A percentile compares a stretch with the other conserved stretches of the same genome.
These are phyloP conservation scores for Amaranthus tricolor DNA, from an alignment of 179 eudicot species.

Conservation along the genomic window DNA sequence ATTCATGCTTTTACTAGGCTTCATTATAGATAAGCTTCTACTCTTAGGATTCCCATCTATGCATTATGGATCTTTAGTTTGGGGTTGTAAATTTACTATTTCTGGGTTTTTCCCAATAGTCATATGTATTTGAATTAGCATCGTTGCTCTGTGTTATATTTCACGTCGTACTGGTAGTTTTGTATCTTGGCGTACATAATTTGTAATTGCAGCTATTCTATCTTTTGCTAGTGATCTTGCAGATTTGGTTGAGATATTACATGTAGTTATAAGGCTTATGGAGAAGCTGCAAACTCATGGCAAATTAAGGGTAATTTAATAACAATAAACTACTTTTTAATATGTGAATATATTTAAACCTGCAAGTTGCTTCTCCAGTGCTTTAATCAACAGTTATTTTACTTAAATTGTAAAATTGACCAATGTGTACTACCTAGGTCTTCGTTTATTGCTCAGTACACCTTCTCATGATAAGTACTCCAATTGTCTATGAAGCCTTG, in stretches of 20 bases:
- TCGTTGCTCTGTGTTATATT: neutral
- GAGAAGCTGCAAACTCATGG: conserved; percentile 92
- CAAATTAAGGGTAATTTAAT: conserved; percentile 65
- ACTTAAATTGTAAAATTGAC: neutral
- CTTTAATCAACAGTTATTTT: neutral
- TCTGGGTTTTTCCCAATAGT: neutral
- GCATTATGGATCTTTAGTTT: neutral
- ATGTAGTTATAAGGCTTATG: conserved; percentile 75
- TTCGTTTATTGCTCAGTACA: neutral
- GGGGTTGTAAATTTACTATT: neutral
- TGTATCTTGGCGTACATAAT: conserved; percentile 1
- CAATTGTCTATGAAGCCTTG: neutral
- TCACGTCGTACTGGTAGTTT: neutral
- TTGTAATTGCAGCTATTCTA: conserved; percentile 23
- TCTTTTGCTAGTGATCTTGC: conserved; percentile 74
- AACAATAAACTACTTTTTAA: conserved; percentile 1
- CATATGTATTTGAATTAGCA: neutral
- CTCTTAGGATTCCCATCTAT: neutral
- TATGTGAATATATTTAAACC: neutral
- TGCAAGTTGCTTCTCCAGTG: conserved; percentile 1
- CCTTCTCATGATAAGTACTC: neutral
- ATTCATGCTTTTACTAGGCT: neutral
- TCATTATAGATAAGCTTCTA: neutral
- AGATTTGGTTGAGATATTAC: conserved; percentile 75
- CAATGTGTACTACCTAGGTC: neutral